Conservation (phyloP, 495 filamentous ascomycete genomes). For the Beverwykella pulmonaria region DNA sequence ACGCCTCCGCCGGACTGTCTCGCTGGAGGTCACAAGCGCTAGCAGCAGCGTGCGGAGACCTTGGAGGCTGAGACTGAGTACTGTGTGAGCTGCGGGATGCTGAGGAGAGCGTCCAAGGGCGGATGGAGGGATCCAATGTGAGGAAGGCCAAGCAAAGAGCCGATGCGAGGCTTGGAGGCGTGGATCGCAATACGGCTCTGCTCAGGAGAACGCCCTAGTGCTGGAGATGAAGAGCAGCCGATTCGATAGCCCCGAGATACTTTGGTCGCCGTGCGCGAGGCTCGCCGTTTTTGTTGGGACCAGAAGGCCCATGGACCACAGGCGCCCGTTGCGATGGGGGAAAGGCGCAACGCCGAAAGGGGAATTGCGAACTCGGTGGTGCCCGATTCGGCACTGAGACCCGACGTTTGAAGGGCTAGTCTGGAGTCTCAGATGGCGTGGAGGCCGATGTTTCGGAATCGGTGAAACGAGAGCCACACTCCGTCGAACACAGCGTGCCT, state of each 20-base stretch:
- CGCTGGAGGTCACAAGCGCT: constrained; percentile 33
- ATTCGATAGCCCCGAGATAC: too few species aligned
- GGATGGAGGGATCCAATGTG: background rate
- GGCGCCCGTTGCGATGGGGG: background rate
- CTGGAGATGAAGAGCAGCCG: background rate
- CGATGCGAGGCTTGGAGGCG: constrained; percentile 2
- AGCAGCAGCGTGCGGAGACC: background rate
- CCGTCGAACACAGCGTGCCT: background rate
- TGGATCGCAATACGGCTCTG: constrained; percentile 11
- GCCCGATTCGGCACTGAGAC: background rate
- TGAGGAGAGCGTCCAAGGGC: background rate
- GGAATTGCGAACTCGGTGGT: background rate
- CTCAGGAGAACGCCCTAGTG: constrained; percentile 23
- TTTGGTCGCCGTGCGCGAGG: constrained; percentile 13
- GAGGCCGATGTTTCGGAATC: constrained; percentile 24
- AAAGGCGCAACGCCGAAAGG: background rate
- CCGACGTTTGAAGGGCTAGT: constrained; percentile 11
- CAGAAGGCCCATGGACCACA: background rate
- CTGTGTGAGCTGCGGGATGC: background rate
- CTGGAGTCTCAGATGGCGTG: constrained; percentile 1
- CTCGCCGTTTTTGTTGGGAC: constrained; percentile 5
- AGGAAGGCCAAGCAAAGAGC: constrained; percentile 6
- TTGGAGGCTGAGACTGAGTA: background rate
- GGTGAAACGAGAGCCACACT: background rate
- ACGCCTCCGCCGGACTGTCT: constrained; percentile 20